Percentiles rank a stretch among this genome's conserved stretches.
phyloP scores from a whole-genome alignment of 139 green algal genomes.

The Volvox africanus region DNA sequence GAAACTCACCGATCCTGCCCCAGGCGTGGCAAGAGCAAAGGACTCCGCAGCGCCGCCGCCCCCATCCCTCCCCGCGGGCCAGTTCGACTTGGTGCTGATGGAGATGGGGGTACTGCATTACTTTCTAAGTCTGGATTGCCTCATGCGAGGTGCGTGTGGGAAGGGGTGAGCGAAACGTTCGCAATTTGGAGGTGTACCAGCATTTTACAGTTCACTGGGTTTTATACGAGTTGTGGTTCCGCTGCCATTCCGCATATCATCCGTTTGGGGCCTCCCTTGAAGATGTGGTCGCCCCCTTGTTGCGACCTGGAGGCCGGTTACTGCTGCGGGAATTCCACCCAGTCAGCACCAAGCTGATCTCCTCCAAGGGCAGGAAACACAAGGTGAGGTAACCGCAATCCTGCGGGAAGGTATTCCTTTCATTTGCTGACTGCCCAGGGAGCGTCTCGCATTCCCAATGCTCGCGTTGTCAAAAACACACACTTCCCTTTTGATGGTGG shows the following conservation, averaged over 20 bases:
- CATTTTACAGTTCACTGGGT: no score
- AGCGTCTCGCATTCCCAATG: no score
- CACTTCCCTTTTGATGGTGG: no score
- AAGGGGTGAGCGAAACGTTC: no score
- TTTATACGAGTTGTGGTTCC: no score
- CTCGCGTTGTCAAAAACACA: no score
- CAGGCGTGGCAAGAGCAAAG: no score
- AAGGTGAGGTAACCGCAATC: constrained; percentile 34
- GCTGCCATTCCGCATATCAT: not conserved
- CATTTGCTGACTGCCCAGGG: no score
- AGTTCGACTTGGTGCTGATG: constrained; percentile 47
- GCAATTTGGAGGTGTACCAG: no score
- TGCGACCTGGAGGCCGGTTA: constrained; percentile 52
- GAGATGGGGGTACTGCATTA: constrained; percentile 65
- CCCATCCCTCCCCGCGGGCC: not conserved
- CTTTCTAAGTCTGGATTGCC: constrained; percentile 56
- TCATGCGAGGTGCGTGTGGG: constrained; percentile 26
- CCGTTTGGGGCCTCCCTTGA: not conserved
- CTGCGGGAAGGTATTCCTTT: no score
- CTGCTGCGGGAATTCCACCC: constrained; percentile 68
- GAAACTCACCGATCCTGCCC: no score
- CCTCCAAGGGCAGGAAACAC: constrained; percentile 57
- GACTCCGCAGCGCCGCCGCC: no score
- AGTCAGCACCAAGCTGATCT: constrained; percentile 64
- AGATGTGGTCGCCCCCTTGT: constrained; percentile 45